Conservation (phyloP, 306 rosid genomes). For the Prunus davidiana region DNA sequence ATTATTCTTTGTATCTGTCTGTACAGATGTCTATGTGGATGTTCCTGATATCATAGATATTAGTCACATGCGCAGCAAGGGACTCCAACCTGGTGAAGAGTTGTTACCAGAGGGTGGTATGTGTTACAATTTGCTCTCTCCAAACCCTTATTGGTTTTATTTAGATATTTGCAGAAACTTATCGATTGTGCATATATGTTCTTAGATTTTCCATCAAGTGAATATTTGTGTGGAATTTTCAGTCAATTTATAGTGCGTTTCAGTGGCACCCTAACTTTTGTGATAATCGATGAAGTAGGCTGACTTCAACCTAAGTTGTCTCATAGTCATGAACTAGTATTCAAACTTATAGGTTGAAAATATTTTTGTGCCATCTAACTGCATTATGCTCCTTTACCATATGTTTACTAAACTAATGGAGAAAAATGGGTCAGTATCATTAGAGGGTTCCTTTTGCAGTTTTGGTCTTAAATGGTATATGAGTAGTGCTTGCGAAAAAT, state of each 20-base stretch:
- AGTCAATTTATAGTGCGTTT: not conserved
- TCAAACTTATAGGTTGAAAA: not conserved
- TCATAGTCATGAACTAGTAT: not conserved
- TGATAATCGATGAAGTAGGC: not conserved
- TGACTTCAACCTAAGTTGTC: not conserved
- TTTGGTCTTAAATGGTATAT: not conserved
- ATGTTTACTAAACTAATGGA: not conserved
- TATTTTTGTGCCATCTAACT: not conserved
- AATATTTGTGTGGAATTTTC: not conserved
- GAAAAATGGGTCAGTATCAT: not conserved
- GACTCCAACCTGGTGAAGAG: constrained; percentile 77
- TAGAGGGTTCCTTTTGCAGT: not conserved
- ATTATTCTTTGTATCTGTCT: constrained; percentile 11
- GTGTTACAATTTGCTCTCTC: constrained; percentile 13
- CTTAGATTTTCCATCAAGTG: not conserved
- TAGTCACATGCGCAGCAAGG: constrained; percentile 82
- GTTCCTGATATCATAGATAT: constrained; percentile 97
- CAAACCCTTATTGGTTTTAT: not conserved
- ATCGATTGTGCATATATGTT: not conserved
- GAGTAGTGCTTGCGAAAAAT: not conserved
- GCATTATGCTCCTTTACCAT: not conserved
- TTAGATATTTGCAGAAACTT: not conserved
- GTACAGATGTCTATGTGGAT: constrained; percentile 88
- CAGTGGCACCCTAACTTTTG: not conserved
- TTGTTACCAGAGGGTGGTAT: constrained; percentile 76